Percentiles rank a stretch among this genome's conserved stretches.
Conservation (phyloP, 495 filamentous ascomycete species). For the Xylaria flabelliformis region DNA sequence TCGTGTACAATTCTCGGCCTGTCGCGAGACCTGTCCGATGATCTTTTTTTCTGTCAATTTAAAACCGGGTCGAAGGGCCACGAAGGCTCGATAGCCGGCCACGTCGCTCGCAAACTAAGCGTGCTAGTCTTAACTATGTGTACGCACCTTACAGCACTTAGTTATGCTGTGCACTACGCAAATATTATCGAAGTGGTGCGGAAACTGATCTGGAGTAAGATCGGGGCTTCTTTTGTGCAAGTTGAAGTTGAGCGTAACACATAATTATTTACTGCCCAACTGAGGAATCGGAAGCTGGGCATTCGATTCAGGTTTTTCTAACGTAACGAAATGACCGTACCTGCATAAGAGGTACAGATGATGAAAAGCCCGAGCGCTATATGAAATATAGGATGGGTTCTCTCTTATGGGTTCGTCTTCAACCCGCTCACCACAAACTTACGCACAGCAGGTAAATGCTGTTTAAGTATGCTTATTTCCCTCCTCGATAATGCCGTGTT, state of each 20-base stretch:
- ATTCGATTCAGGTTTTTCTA: constrained; percentile 6
- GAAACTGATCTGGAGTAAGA: constrained; percentile 17
- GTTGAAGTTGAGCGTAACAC: background rate
- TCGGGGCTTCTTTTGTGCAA: background rate
- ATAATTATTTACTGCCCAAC: background rate
- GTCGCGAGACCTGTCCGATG: constrained; percentile 2
- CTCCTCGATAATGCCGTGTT: background rate
- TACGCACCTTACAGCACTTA: background rate
- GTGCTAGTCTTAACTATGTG: constrained; percentile 7
- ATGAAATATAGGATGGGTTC: constrained; percentile 4
- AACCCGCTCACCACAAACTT: background rate
- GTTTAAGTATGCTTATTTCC: background rate
- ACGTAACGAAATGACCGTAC: constrained; percentile 1
- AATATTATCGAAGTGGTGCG: background rate
- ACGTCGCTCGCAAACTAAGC: constrained; percentile 13
- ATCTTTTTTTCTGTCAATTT: constrained; percentile 11
- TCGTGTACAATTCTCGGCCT: background rate
- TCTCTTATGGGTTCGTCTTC: background rate
- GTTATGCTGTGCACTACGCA: constrained; percentile 2
- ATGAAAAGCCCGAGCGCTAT: constrained; percentile 5
- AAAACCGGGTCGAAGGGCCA: constrained; percentile 6
- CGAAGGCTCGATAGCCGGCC: constrained; percentile 22
- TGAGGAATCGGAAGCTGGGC: background rate
- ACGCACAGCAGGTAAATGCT: background rate
- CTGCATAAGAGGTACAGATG: background rate